phyloP scores from a whole-genome alignment of 371 early-diverging fungal genomes.

The Chytridium lagenaria region DNA sequence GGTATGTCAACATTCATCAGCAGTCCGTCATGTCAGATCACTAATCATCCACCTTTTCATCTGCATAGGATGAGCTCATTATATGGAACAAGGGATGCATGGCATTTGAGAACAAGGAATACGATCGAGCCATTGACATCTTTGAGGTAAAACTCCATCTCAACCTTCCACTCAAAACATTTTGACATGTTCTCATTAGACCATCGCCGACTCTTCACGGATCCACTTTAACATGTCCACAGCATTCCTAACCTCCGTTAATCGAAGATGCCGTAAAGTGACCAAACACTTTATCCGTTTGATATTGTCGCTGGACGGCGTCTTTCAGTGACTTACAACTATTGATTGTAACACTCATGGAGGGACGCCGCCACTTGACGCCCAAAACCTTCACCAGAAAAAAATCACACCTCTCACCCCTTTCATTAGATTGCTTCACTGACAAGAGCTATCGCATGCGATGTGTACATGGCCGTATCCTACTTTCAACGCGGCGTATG shows the following conservation, averaged over 20 bases:
- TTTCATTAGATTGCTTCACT: slow-evolving; percentile 66
- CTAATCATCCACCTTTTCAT: too few species aligned
- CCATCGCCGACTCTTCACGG: slow-evolving; percentile 89
- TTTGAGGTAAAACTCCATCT: background rate
- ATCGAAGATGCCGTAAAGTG: slow-evolving; percentile 79
- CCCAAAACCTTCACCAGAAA: background rate
- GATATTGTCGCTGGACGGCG: too few species aligned
- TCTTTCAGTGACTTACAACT: background rate
- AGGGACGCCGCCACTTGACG: background rate
- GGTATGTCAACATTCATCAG: too few species aligned
- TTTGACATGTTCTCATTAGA: slow-evolving; percentile 50
- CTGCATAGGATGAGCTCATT: slow-evolving; percentile 77
- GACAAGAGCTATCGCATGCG: slow-evolving; percentile 72
- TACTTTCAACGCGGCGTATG: slow-evolving; percentile 91
- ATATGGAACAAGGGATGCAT: slow-evolving; percentile 77
- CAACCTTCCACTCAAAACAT: background rate
- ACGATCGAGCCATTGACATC: slow-evolving; percentile 50
- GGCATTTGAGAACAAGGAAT: slow-evolving; percentile 71
- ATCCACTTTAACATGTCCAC: slow-evolving; percentile 95
- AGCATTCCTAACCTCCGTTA: slow-evolving; percentile 74
- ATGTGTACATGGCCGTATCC: slow-evolving; percentile 89
- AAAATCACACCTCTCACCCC: background rate
- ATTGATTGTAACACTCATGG: background rate
- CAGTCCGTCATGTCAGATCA: too few species aligned
- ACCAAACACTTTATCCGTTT: too few species aligned